These are phyloP conservation scores for Lasiosphaeria miniovina DNA, from an alignment of 495 filamentous ascomycete genomes.

Conservation along the genomic window DNA sequence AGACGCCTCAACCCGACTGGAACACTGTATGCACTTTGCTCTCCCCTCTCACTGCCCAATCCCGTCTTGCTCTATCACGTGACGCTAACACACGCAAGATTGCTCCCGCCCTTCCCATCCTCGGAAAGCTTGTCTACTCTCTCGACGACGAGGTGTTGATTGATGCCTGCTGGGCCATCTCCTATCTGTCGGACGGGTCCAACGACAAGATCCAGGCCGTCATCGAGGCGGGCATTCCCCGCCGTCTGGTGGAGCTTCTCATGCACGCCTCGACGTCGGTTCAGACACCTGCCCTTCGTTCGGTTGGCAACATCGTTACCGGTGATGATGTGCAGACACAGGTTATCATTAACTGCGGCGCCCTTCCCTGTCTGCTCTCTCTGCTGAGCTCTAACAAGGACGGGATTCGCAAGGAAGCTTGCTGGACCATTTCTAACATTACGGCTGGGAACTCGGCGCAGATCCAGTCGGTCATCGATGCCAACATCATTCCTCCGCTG, in stretches of 20 bases:
- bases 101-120: constrained; percentile 89
- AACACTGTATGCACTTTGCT: constrained; percentile 64
- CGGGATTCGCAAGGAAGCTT: constrained; percentile 98
- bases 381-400: constrained; percentile 96
- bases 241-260: constrained; percentile 92
- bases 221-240: constrained; percentile 96
- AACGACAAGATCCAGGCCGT: constrained; percentile 99
- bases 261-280: constrained; percentile 99
- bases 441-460: constrained; percentile 97
- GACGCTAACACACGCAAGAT: constrained; percentile 60
- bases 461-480: constrained; percentile 96
- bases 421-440: constrained; percentile 99
- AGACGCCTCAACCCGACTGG: constrained; percentile 99
- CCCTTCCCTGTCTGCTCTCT: constrained; percentile 84
- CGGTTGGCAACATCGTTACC: constrained; percentile 98
- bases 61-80: constrained; percentile 14
- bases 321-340: constrained; percentile 99
- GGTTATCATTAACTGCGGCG: constrained; percentile 98
- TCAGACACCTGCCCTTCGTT: constrained; percentile 94
- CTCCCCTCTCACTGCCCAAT: background rate
- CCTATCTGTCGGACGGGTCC: constrained; percentile 96
- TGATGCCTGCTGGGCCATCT: constrained; percentile 99
- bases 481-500: constrained; percentile 91
- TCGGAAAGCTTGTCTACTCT: constrained; percentile 96
- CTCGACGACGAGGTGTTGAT: constrained; percentile 98